Base-by-base conservation (phyloP, 2,329 filamentous ascomycete species). In the Leptosphaerulina australis region DNA sequence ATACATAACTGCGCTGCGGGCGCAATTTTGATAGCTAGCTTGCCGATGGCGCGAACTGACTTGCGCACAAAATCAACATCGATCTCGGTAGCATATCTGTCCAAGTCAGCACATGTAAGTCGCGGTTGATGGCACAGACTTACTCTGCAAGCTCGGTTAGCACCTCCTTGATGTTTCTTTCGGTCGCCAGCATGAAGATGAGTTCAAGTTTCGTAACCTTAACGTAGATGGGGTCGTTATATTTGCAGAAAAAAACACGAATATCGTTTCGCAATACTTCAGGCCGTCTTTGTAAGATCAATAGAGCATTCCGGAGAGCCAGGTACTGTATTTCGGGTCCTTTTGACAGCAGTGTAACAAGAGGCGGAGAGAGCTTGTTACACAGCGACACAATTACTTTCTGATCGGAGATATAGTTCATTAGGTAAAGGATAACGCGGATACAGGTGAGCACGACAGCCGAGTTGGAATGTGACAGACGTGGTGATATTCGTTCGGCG, bases 161-260 rank as follows among this genome's bases (percentile, higher is more conserved):
- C 1, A 99, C 94, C 69, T 97, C 91, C 38, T 91, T 88, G 63
- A 99, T 99, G 71, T 99, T 99, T 66, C 87, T 88, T 74, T 97
- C 91, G 25, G 85, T 96, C 6, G 94, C 94, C 53, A 99, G 83
- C 94, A 97, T 99, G 75, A 99, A 99, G 60, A 99, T 97, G 63
- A 99, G 83, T 75, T 99, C 94, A 39, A 99, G 82, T 76, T 99
- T 99, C 12, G 94, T 99, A 41, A 99, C 94, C 75, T 99, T 99
- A 76, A 99, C 94, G 72, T 97, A 99, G 58, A 99, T 99, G 0
- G 94, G 94, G 69, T 99, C 94, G 72, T 99, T 99, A 76, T 99
- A 99, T 80, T 99, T 99, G 85, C 94, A 99, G 76, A 99, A 99
- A 77, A 99, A 99, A 24, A 99, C 94, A 36, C 94, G 86, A 56